phyloP scores from a whole-genome alignment of 305 asterid species.

The Coffea humblotiana region DNA sequence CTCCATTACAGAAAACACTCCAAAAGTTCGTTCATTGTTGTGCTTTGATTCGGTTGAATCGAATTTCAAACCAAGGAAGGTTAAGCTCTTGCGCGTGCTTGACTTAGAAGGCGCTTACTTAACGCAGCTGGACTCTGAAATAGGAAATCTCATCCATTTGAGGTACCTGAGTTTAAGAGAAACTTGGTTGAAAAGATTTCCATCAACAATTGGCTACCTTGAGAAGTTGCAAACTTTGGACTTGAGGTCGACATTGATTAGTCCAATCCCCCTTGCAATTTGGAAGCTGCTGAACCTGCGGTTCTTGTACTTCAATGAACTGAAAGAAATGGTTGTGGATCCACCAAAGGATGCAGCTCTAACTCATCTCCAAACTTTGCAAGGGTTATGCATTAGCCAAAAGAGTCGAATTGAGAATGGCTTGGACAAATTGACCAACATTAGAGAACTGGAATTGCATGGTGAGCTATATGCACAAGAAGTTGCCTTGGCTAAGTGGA shows the following conservation, averaged over 20 bases:
- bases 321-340: slow-evolving; percentile 17
- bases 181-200: slow-evolving; percentile 26
- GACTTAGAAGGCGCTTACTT: slow-evolving; percentile 19
- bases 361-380: slow-evolving; percentile 11
- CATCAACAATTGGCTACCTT: slow-evolving; percentile 18
- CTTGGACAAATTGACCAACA: slow-evolving; percentile 20
- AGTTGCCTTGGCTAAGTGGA: slow-evolving; percentile 21
- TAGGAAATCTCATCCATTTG: slow-evolving; percentile 26
- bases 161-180: slow-evolving; percentile 24
- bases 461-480: slow-evolving; percentile 12
- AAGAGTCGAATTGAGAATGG: slow-evolving; percentile 11
- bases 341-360: slow-evolving; percentile 16
- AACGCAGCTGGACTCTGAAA: slow-evolving; percentile 11
- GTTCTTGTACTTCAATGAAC: slow-evolving; percentile 16
- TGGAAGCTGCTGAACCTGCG: slow-evolving; percentile 18
- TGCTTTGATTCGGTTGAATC: slow-evolving; percentile 16
- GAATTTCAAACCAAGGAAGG: slow-evolving; percentile 9
- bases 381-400: slow-evolving; percentile 16
- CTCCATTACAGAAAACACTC: slow-evolving; percentile 8
- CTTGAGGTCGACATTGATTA: slow-evolving; percentile 21
- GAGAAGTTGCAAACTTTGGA: slow-evolving; percentile 16
- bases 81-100: slow-evolving; percentile 14
- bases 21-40: slow-evolving; percentile 19
- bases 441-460: slow-evolving; percentile 14
- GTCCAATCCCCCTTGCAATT: slow-evolving; percentile 14